These are phyloP conservation scores for Ceratocystis albifundus DNA, from an alignment of 2,329 filamentous ascomycete species.

Conservation along the genomic window DNA sequence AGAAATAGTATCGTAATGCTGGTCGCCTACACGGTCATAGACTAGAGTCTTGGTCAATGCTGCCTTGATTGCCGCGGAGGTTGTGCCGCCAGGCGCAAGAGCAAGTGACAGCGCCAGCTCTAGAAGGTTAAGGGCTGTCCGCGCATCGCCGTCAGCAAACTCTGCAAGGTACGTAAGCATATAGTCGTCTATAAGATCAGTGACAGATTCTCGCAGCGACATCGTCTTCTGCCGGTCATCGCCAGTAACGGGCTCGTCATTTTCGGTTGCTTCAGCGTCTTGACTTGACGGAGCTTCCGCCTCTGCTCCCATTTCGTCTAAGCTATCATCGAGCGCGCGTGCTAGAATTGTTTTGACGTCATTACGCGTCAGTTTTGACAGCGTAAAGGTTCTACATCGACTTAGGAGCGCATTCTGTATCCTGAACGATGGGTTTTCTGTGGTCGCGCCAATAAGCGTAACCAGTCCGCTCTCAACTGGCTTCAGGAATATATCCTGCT, in stretches of 20 bases:
- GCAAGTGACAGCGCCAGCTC: conserved; percentile 77
- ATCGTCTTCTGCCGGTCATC: not conserved
- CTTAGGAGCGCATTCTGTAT: conserved; percentile 79
- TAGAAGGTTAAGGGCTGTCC: conserved; percentile 83
- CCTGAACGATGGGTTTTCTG: conserved; percentile 93
- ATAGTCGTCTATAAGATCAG: conserved; percentile 57
- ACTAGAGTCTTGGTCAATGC: conserved; percentile 84
- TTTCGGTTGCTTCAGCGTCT: not conserved
- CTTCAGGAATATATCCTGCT: conserved; percentile 89
- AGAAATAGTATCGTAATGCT: conserved; percentile 95
- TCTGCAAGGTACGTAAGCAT: conserved; percentile 70
- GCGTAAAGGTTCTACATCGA: conserved; percentile 79
- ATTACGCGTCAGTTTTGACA: conserved; percentile 60
- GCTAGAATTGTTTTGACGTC: conserved; percentile 63
- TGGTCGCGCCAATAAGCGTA: conserved; percentile 88
- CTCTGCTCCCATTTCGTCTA: not conserved
- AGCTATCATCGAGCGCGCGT: conserved; percentile 51
- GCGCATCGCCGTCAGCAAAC: conserved; percentile 85
- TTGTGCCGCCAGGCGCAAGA: conserved; percentile 46
- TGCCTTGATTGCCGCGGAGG: conserved; percentile 64
- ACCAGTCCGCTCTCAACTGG: conserved; percentile 86
- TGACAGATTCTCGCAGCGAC: conserved; percentile 20
- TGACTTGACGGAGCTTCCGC: not conserved
- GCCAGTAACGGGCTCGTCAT: not conserved
- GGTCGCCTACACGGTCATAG: conserved; percentile 88